These are phyloP conservation scores for Ophiostoma perfectum DNA, from an alignment of 2,329 filamentous ascomycete species.

Conservation along the genomic window DNA sequence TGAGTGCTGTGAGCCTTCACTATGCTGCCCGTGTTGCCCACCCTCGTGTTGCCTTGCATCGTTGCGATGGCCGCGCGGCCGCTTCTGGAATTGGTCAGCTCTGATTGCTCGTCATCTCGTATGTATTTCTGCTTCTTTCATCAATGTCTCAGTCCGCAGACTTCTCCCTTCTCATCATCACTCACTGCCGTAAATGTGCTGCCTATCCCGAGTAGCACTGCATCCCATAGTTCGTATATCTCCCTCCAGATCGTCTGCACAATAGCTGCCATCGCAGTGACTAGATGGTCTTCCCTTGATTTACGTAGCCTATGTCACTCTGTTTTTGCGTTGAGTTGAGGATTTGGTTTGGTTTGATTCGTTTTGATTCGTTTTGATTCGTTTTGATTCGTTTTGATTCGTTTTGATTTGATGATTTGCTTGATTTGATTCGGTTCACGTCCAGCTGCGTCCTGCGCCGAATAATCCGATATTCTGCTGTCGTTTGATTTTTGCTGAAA, in stretches of 20 bases:
- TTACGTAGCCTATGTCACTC: neutral
- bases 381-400: neutral
- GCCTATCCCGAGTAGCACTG: slow-evolving; percentile 26
- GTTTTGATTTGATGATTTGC: neutral
- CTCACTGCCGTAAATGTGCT: slow-evolving; percentile 23
- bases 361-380: too few species aligned
- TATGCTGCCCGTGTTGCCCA: too few species aligned
- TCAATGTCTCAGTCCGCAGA: neutral
- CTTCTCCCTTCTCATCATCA: neutral
- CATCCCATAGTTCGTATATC: slow-evolving; percentile 28
- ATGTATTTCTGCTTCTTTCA: neutral
- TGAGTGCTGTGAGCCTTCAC: neutral
- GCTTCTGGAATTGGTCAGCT: neutral
- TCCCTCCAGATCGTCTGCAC: slow-evolving; percentile 23
- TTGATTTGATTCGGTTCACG: neutral
- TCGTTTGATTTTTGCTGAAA: neutral
- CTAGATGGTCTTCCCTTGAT: neutral
- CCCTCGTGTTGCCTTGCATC: neutral
- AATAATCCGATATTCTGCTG: neutral
- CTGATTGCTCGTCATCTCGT: neutral
- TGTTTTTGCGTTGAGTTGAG: neutral
- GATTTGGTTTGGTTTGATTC: neutral
- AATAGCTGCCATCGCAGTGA: slow-evolving; percentile 13
- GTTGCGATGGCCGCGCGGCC: neutral
- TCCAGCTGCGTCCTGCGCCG: neutral